Evolutionary conservation across 1,139 yeast genomes (phyloP), one percentile per base, ranked within the genome.

Genomic region (Pichia sp.): DNA sequence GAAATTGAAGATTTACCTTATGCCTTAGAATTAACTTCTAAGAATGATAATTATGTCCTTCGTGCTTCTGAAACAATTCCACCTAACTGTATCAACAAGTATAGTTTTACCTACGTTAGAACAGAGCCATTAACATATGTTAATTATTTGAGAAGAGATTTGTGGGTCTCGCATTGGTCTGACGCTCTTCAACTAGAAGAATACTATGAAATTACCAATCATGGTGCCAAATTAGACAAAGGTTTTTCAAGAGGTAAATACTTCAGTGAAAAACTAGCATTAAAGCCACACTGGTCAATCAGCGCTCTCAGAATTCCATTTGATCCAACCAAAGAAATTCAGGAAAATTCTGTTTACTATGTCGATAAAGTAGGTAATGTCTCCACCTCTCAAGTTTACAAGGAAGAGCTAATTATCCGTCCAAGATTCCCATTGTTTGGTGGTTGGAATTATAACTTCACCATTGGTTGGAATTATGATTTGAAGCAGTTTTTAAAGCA

Each of bases 341-440:
- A 41, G 46, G 79, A 81, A 43, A 41, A 50, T 11, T 62, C 56
- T 2, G 68, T 73, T 53, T 92, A 85, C 67, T 86, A 71, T 60
- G 81, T 87, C 27, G 98, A 92, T 64, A 75, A 84, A 55, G 96
- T 92, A 31, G 98, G 98, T 29, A 85, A 86, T 66, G 96, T 92
- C n/a, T 81, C 95, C 7, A 85, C 97, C 5, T 84, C 85, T 48
- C 71, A 72, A 50, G 66, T 74, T 37, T 57, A 72, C 16, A 58
- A 58, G 2, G 66, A 72, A 46, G 75, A 71, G 50, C 66, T 87
- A 46, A 69, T 81, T 38, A 64, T 92, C 52, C 79, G 75, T 58
- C 98, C 98, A 46, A 75, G 99, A 61, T 92, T 72, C 69, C 99
- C 99, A 10, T 59, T 92, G 7, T 85, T 87, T 66, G 99, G 98